Evolutionary conservation across 1,284 basidiomycete species (phyloP), one percentile per base, ranked within the genome.

Genomic region (Cutaneotrichosporon mucoides): DNA sequence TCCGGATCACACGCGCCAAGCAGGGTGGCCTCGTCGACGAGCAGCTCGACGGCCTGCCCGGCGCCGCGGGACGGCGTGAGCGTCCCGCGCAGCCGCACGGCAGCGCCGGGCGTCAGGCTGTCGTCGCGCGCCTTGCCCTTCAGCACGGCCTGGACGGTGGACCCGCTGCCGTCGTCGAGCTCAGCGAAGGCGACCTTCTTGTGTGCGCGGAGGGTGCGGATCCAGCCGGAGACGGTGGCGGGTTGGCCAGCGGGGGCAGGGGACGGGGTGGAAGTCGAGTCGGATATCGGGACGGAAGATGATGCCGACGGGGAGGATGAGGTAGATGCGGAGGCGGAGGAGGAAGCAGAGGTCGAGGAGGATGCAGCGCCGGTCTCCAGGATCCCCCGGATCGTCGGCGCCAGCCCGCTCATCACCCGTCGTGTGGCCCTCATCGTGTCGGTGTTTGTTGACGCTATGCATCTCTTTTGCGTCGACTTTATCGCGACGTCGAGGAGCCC

Each of bases 141-240:
- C 64, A 92, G 81, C 5, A 96, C 91, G 2, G 87, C 88, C 75
- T 97, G 93, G 12, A 95, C 70, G 1, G 84, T 84, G 6, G 81
- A 68, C 1, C 83, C 84, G 56, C 87, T 89, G 3, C 92, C 92
- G 76, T 97, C 93, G 53, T 84, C 86, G 56, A 96, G 76, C 46
- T 89, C 86, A 0, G 87, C 87, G 69, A 96, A 96, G 0, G 89
- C 82, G 36, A 93, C 82, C 57, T 87, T 86, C 81, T 95, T 95
- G 78, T 94, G 91, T 38, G 84, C 83, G 45, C 92, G 83, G 48
- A 94, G 82, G 1, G 88, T 89, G 70, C 87, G 88, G 55, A 96
- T 81, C 90, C 91, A 95, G 49, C 90, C 92, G 61, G 85, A 70
- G 9, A 82, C 66, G 6, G 53, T 56, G 9, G 58, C 42, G 13